Percentiles rank a stretch among this genome's conserved stretches.
Evolutionary conservation across 495 filamentous ascomycete species (phyloP).

Genomic region (Penicillium steckii): DNA sequence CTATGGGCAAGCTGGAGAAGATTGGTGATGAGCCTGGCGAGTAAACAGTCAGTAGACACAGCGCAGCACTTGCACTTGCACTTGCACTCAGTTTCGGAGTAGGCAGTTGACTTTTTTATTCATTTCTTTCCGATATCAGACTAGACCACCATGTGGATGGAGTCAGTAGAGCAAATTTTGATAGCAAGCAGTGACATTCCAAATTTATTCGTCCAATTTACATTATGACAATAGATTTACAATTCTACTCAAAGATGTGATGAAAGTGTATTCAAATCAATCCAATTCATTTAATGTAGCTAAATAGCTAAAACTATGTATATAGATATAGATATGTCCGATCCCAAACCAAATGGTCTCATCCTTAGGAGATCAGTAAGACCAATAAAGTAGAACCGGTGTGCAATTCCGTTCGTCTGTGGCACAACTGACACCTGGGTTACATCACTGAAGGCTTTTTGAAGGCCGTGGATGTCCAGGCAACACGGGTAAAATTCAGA

Average conservation of each 20-base stretch:
- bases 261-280: background rate
- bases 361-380: constrained; percentile 44
- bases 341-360: constrained; percentile 53
- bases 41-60: constrained; percentile 36
- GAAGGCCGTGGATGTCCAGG: constrained; percentile 40
- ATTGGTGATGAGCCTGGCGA: constrained; percentile 75
- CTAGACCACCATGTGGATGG: no score
- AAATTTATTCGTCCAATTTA: no score
- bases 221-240: no score
- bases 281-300: background rate
- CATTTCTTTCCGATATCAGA: no score
- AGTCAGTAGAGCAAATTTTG: no score
- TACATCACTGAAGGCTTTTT: constrained; percentile 40
- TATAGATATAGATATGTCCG: constrained; percentile 33
- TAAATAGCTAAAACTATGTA: background rate
- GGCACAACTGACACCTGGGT: constrained; percentile 60
- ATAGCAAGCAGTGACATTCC: no score
- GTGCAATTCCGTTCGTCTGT: constrained; percentile 63
- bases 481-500: constrained; percentile 52
- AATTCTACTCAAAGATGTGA: background rate
- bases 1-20: constrained; percentile 94
- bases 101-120: no score
- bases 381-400: constrained; percentile 53
- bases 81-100: no score
- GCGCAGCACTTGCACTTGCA: no score